A percentile compares a stretch with the other conserved stretches of the same genome.
Conservation (phyloP, 2,329 filamentous ascomycete genomes). For the Lecanosticta acicola region DNA sequence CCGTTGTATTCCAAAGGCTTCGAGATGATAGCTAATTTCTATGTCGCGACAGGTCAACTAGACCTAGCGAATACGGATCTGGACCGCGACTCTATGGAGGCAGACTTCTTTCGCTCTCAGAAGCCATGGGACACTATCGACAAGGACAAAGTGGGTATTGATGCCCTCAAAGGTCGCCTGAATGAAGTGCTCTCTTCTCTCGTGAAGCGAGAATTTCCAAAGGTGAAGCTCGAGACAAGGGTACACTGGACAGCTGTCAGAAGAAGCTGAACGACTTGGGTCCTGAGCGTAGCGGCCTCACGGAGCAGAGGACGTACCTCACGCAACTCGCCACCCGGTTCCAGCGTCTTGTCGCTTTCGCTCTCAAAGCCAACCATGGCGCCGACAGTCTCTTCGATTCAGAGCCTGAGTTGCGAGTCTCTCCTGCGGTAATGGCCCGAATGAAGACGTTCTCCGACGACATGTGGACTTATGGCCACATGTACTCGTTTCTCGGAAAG, state of each 20-base stretch:
- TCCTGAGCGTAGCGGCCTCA: constrained; percentile 38
- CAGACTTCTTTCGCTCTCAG: constrained; percentile 31
- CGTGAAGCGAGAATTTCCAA: constrained; percentile 44
- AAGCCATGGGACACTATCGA: constrained; percentile 36
- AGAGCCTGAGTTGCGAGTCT: constrained; percentile 30
- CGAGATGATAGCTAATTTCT: too few species aligned
- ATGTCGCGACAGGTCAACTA: too few species aligned
- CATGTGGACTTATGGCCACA: constrained; percentile 26
- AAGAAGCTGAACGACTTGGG: constrained; percentile 45
- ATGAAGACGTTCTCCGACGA: constrained; percentile 25
- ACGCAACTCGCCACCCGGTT: constrained; percentile 39
- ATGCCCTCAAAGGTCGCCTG: constrained; percentile 37
- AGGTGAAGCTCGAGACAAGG: constrained; percentile 36
- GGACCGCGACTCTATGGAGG: constrained; percentile 27
- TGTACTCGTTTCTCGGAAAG: constrained; percentile 22
- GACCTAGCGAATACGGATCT: constrained; percentile 15
- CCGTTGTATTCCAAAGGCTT: too few species aligned
- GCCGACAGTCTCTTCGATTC: constrained; percentile 32
- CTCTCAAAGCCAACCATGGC: constrained; percentile 36
- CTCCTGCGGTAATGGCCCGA: constrained; percentile 31
- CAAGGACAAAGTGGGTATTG: constrained; percentile 39
- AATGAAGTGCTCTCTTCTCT: constrained; percentile 39
- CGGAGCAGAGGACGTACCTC: constrained; percentile 48
- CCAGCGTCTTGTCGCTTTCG: constrained; percentile 33
- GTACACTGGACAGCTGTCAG: constrained; percentile 22